Percentiles rank a stretch among this genome's conserved stretches.
Evolutionary conservation across 306 rosid species (phyloP).

Genomic region (Phaseolus lunatus): DNA sequence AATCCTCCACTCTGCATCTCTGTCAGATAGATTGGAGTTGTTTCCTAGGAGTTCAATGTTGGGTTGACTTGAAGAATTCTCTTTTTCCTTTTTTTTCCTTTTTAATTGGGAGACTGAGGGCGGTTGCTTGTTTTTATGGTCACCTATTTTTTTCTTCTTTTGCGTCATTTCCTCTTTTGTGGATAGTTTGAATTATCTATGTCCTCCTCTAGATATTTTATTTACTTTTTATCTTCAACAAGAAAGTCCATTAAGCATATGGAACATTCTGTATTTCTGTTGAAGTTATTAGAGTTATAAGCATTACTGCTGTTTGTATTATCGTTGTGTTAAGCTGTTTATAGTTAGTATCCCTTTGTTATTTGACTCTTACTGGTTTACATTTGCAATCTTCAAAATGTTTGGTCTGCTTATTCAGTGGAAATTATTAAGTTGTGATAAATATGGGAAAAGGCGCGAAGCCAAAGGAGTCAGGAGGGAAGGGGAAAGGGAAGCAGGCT

Average conservation of each 20-base stretch:
- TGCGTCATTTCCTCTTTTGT: constrained; percentile 9
- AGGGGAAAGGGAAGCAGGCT: constrained; percentile 91
- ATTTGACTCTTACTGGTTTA: constrained; percentile 2
- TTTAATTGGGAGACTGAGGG: not conserved
- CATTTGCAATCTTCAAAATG: constrained; percentile 3
- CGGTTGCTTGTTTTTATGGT: not conserved
- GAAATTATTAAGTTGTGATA: constrained; percentile 38
- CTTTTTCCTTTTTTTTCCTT: not conserved
- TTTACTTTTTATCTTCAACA: not conserved
- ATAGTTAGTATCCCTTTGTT: constrained; percentile 1
- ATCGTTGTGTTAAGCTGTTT: constrained; percentile 5
- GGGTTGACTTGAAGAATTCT: not conserved
- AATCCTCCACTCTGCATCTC: not conserved
- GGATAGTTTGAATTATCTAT: not conserved
- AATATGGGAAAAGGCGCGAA: constrained; percentile 91
- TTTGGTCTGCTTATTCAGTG: constrained; percentile 37
- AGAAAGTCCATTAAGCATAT: not conserved
- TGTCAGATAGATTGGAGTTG: not conserved
- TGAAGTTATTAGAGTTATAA: not conserved
- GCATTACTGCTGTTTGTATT: not conserved
- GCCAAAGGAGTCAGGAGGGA: constrained; percentile 68
- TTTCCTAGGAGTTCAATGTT: not conserved
- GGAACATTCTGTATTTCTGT: not conserved
- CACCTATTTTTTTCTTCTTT: not conserved
- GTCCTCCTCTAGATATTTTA: not conserved